Conservation (phyloP, 2,329 filamentous ascomycete genomes). For the Cladophialophora bantiana region DNA sequence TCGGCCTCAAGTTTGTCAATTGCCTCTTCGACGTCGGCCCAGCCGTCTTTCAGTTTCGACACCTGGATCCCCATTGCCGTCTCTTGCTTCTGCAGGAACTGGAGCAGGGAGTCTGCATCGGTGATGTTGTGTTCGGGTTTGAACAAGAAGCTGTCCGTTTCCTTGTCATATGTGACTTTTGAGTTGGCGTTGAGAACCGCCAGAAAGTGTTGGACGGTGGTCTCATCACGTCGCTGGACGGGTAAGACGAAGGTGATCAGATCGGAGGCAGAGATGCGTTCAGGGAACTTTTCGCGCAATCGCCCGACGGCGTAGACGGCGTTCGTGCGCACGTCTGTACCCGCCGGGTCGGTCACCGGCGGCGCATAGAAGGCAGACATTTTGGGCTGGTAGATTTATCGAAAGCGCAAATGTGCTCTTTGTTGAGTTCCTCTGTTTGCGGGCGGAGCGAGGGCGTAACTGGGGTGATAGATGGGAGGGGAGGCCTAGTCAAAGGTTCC, state of each 20-base stretch:
- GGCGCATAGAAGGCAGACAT: conserved; percentile 56
- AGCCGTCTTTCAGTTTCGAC: conserved; percentile 94
- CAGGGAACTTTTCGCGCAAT: conserved; percentile 75
- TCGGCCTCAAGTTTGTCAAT: conserved; percentile 79
- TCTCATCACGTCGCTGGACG: conserved; percentile 29
- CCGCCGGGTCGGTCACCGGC: conserved; percentile 61
- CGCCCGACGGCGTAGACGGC: conserved; percentile 86
- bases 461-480: conserved; percentile 8
- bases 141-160: conserved; percentile 77
- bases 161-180: conserved; percentile 65
- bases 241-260: conserved; percentile 35
- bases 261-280: conserved; percentile 76
- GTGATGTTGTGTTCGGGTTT: conserved; percentile 83
- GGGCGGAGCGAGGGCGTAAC: background rate
- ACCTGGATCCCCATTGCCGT: conserved; percentile 83
- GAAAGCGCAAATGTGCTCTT: background rate
- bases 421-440: background rate
- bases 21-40: conserved; percentile 80
- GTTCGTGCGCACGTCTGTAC: conserved; percentile 82
- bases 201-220: conserved; percentile 30
- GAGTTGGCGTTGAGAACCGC: conserved; percentile 50
- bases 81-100: conserved; percentile 79
- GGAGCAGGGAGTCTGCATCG: conserved; percentile 76
- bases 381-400: background rate
- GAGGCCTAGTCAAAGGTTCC: conserved; percentile 31